Percentiles rank a stretch among this genome's conserved stretches.
Evolutionary conservation across 2,329 filamentous ascomycete species (phyloP).

Genomic region (Calonectria leucothoes): DNA sequence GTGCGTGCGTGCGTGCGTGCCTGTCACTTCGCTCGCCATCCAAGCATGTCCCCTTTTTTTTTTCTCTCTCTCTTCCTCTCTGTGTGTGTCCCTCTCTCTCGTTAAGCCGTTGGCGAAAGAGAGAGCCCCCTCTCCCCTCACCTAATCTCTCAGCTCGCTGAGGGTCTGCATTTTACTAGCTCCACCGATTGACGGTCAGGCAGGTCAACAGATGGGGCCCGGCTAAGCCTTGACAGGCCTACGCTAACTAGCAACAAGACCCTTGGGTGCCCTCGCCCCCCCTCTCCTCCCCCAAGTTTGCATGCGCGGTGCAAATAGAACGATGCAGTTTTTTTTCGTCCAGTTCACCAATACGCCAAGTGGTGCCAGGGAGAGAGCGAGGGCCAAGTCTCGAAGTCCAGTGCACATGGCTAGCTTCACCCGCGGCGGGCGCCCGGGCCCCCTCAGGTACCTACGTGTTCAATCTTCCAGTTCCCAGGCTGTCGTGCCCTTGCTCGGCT

Average conservation of each 20-base stretch:
- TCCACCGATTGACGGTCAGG: constrained; percentile 18
- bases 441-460: constrained; percentile 17
- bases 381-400: not conserved
- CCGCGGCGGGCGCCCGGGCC: not conserved
- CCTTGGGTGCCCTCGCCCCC: not conserved
- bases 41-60: not conserved
- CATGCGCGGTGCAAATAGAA: not conserved
- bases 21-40: constrained; percentile 3
- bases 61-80: not conserved
- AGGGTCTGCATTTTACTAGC: constrained; percentile 21
- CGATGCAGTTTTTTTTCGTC: not conserved
- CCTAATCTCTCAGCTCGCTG: constrained; percentile 27
- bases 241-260: not conserved
- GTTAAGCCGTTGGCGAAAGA: not conserved
- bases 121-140: not conserved
- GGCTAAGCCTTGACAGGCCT: constrained; percentile 4
- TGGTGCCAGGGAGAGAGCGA: not conserved
- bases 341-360: not conserved
- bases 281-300: not conserved
- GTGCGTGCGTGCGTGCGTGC: no score
- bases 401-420: not conserved
- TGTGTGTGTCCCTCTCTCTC: not conserved
- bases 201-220: not conserved
- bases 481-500: constrained; percentile 40
- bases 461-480: constrained; percentile 24